Base-by-base conservation (phyloP, 805 yeast genomes). In the Candida loeiensis region DNA sequence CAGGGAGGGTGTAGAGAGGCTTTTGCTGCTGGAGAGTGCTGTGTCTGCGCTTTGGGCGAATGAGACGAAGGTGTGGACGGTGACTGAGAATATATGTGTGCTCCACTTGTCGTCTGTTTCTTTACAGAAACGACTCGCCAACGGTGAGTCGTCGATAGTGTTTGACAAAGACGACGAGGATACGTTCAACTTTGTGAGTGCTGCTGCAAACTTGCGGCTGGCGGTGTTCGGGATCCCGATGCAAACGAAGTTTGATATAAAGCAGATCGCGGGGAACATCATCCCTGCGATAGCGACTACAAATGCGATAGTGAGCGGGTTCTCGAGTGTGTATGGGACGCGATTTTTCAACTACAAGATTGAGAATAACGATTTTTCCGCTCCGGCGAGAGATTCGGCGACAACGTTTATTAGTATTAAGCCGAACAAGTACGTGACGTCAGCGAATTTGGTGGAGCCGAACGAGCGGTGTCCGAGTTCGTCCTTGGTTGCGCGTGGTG, bases 251-350 rank as follows among this genome's bases (percentile, higher is more conserved):
- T 93, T 95, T 56, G 95, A 88, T 45, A 77, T 85, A 45, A 93
- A 93, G 58, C 95, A 85, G 54, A 89, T 91, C 47, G 99, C 99
- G 0, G 99, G 99, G 4, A 93, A 91, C 60, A 93, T 93, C 52
- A 93, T 93, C 29, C 99, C 99, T 0, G 99, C 99, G 0, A 90
- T 95, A 50, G 98, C 99, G 4, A 93, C 99, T 1, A 91, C 97
- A 3, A 93, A 93, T 59, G 98, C 99, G 1, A 82, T 93, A 11
- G 82, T 93, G 50, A 89, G 96, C 0, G 99, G 99, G 0, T 75
- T 88, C 49, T 83, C 93, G 12, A 81, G 89, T 3, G 58, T 91
- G 28, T 78, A 82, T 27, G 84, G 95, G 0, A 63, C 89, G 34
- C 76, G 57, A 58, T 78, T 39, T 53, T 83, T 65, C 48, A 51